Evolutionary conservation across 1,284 basidiomycete genomes (phyloP), one percentile per base, ranked within the genome.

Genomic region (Chalciporus piperatoides): DNA sequence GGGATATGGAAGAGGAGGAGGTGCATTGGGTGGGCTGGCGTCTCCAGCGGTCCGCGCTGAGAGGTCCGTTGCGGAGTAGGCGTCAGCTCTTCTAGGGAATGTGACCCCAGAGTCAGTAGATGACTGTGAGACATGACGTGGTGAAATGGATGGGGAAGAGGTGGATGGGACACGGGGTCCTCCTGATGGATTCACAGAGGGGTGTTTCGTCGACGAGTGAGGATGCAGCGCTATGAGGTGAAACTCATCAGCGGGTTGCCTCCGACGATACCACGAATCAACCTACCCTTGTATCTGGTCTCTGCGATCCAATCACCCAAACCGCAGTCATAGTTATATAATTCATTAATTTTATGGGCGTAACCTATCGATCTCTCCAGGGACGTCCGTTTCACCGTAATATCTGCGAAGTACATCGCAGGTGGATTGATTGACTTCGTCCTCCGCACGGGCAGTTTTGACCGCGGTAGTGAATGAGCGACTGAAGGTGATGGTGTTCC

Each of bases 281-380:
- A 49, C 59, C 49, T 61, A 90, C 90, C 76, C 72, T 76, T 75
- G 51, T 71, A 65, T 58, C 70, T 78, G 51, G 77, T 77, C 42
- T 77, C 76, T 30, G 70, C 58, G 40, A 91, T 72, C 93, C 92
- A 95, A 21, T 87, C 84, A 12, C 73, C 71, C 52, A 96, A 66
- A 15, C 93, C 92, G 59, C 85, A 87, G 62, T 94, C 90, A 57
- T 82, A 82, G 52, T 76, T 71, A 41, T 82, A 79, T 17, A 96
- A 69, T 59, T 93, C 90, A 61, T 92, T 91, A 57, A 95, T 89
- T 68, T 92, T 92, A 54, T 74, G 71, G 7, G 89, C 87, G 62
- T 96, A 97, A 40, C 82, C 80, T 25, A 74, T 66, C 42, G 88
- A 89, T 35, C 92, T 76, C 61, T 96, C 93, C 3, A 82, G 64